Conservation (phyloP, 228 moss, liverwort and hornwort species). For the Sphagnum fallax region DNA sequence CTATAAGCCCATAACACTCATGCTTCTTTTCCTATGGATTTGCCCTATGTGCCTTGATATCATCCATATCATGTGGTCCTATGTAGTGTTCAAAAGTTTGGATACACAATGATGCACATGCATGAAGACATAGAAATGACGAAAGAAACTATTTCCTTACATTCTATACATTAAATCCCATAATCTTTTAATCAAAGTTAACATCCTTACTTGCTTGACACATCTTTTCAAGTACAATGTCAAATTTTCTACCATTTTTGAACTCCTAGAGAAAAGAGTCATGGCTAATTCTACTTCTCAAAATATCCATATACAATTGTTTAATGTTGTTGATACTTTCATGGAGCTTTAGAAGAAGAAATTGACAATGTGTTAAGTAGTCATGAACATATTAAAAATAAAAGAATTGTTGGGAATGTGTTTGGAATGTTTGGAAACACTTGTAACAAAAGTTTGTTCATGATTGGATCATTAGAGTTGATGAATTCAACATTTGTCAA, state of each 20-base stretch:
- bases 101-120: too few relatives aligned
- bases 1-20: too few relatives aligned
- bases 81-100: too few relatives aligned
- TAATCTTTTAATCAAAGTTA: constrained; percentile 97
- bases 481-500: constrained; percentile 75
- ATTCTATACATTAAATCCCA: constrained; percentile 91
- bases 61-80: too few relatives aligned
- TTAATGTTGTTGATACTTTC: not conserved
- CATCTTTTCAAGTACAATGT: constrained; percentile 86
- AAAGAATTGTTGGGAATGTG: too few relatives aligned
- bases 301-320: not conserved
- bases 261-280: constrained; percentile 96
- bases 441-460: constrained; percentile 82
- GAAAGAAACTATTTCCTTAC: constrained; percentile 14
- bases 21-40: too few relatives aligned
- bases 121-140: too few relatives aligned
- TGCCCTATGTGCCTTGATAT: too few relatives aligned
- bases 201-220: constrained; percentile 89
- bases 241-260: constrained; percentile 91
- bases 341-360: not conserved
- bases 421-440: constrained; percentile 8
- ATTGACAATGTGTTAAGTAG: not conserved
- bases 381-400: too few relatives aligned
- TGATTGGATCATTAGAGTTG: constrained; percentile 82
- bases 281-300: constrained; percentile 72